Conservation (phyloP, 805 yeast species). For the Yamadazyma phyllophila region DNA sequence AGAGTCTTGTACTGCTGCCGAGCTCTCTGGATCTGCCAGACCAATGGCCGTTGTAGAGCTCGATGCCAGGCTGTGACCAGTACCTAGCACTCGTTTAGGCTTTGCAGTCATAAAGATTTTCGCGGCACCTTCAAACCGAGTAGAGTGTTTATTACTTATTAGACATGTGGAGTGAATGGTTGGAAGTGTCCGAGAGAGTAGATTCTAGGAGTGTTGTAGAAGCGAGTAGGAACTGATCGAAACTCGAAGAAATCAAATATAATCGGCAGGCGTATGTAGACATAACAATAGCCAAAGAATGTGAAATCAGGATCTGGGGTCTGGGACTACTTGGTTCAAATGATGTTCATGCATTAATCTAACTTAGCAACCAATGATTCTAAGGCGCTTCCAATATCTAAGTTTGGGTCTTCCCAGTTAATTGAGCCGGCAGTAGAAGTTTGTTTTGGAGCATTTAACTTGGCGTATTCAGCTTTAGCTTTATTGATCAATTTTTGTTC, state of each 20-base stretch:
- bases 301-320: too few species aligned
- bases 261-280: too few species aligned
- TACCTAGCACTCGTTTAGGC: conserved; percentile 1
- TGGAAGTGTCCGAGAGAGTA: too few species aligned
- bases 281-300: too few species aligned
- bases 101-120: conserved; percentile 9
- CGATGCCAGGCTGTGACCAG: neutral
- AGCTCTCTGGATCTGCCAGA: too few species aligned
- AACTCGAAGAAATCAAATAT: too few species aligned
- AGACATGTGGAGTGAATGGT: too few species aligned
- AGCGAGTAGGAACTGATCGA: too few species aligned
- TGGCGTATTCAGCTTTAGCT: conserved; percentile 88
- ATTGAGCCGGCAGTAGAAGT: conserved; percentile 47
- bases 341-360: conserved; percentile 18
- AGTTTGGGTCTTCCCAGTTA: conserved; percentile 85
- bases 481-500: conserved; percentile 76
- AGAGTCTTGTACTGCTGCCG: neutral
- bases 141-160: too few species aligned
- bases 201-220: too few species aligned
- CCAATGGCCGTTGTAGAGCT: neutral
- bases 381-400: conserved; percentile 75
- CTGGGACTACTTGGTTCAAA: neutral
- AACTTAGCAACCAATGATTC: conserved; percentile 61
- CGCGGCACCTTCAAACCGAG: neutral
- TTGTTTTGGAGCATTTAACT: conserved; percentile 45